Percentiles rank a stretch among this genome's conserved stretches.
Evolutionary conservation across 116 monocot species (phyloP).

Genomic region (Papilionanthe hybrid): DNA sequence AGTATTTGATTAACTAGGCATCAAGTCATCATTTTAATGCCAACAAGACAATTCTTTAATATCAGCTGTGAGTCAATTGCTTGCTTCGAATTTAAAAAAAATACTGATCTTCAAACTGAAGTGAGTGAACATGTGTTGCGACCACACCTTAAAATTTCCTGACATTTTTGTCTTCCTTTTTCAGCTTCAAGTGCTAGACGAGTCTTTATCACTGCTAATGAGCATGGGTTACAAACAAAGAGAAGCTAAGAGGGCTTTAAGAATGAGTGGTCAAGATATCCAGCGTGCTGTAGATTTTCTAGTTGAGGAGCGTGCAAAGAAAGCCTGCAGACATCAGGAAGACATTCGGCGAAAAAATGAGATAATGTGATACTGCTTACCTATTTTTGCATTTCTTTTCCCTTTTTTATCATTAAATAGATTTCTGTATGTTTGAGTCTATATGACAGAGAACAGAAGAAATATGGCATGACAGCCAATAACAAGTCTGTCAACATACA

Average conservation of each 20-base stretch:
- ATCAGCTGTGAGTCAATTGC: not conserved
- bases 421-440: not conserved
- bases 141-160: not conserved
- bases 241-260: conserved; percentile 76
- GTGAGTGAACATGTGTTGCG: not conserved
- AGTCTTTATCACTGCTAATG: conserved; percentile 75
- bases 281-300: conserved; percentile 75
- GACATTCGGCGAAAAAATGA: conserved; percentile 39
- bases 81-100: not conserved
- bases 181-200: conserved; percentile 93
- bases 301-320: conserved; percentile 67
- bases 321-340: conserved; percentile 47
- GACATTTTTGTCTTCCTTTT: not conserved
- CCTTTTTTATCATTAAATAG: conserved; percentile 3
- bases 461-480: conserved; percentile 64
- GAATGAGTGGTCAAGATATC: conserved; percentile 78
- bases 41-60: not conserved
- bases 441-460: conserved; percentile 74
- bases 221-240: conserved; percentile 81
- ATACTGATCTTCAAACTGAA: not conserved
- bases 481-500: conserved; percentile 71
- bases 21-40: not conserved
- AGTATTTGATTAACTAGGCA: not conserved
- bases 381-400: not conserved
- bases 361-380: conserved; percentile 40